Base-by-base conservation (phyloP, 164 flowering plant genomes). In the Nelumbo lutea region DNA sequence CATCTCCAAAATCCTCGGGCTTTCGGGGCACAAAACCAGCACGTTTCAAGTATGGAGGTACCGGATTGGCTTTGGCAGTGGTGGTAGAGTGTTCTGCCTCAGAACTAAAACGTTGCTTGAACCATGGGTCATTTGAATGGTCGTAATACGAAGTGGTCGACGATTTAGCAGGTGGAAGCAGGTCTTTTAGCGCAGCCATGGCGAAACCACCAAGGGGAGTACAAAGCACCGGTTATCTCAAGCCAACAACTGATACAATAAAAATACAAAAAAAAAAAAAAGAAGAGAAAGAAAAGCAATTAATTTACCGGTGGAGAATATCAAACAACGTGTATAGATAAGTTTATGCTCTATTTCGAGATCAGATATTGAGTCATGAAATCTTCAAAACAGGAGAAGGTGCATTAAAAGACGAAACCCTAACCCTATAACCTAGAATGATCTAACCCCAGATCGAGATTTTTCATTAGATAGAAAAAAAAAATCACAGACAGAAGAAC, bases 1-100 rank as follows among this genome's bases (percentile, higher is more conserved):
- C 97, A 82, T 91, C 97, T 1, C 96, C 96, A 72, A 90, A 90
- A 74, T 93, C 93, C 77, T 90, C 95, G 5, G 83, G 83, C 66
- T 80, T 91, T 3, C 96, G 72, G 1, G 98, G 98, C 40, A 84
- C 78, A 68, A 89, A 93, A 3, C 92, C 90, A 0, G 76, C 76
- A 11, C 98, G 86, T 62, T 88, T 83, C 72, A 85, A 39, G 65
- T 93, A 89, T 5, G 85, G 85, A 0, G 91, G 97, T 1, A 91
- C 85, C 1, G 76, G 80, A 7, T 81, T 82, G 0, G 70, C 55
- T 69, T 86, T 89, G 44, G 76, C 51, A 0, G 63, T 76, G 3
- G 73, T 27, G 5, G 27, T 27, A 27, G 87, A 65, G 8, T 63
- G 38, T 15, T 82, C 90, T 2, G 71, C 76, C 72, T 86, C 90